Evolutionary conservation across 1,139 yeast species (phyloP).

Genomic region (Pneumocystis jirovecii): DNA sequence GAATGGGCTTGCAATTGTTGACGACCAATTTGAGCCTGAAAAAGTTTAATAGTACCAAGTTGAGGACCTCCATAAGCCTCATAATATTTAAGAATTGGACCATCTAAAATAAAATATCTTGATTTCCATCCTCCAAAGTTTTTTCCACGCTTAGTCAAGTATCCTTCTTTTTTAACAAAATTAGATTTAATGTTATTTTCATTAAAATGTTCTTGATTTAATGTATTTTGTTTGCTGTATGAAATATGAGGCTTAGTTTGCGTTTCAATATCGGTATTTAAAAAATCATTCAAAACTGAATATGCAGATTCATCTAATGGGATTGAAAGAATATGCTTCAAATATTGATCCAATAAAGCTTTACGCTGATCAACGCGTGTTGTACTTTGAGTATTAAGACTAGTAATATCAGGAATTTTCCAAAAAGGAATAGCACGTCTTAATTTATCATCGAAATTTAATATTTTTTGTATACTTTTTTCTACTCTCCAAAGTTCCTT

Average conservation of each 20-base stretch:
- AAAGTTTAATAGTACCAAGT: conserved; percentile 44
- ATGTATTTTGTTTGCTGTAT: conserved; percentile 29
- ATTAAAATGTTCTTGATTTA: conserved; percentile 18
- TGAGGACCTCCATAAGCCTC: conserved; percentile 47
- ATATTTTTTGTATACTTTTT: background rate
- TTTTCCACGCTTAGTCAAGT: conserved; percentile 46
- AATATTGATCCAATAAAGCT: background rate
- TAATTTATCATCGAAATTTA: background rate
- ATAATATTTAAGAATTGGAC: conserved; percentile 43
- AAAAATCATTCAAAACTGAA: conserved; percentile 42
- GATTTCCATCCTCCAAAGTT: conserved; percentile 58
- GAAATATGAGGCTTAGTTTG: conserved; percentile 43
- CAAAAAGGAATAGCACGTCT: background rate
- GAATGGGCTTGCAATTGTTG: conserved; percentile 30
- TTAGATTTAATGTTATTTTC: background rate
- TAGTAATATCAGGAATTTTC: background rate
- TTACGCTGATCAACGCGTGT: conserved; percentile 2
- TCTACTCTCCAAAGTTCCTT: conserved; percentile 1
- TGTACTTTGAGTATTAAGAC: background rate
- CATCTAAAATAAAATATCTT: conserved; percentile 59
- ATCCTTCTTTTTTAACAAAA: conserved; percentile 43
- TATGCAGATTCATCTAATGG: conserved; percentile 23
- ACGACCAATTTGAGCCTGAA: conserved; percentile 48
- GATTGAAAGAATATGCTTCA: background rate
- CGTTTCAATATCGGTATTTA: conserved; percentile 48